phyloP scores from a whole-genome alignment of 2,329 filamentous ascomycete genomes.

The Aspergillus ibericus region DNA sequence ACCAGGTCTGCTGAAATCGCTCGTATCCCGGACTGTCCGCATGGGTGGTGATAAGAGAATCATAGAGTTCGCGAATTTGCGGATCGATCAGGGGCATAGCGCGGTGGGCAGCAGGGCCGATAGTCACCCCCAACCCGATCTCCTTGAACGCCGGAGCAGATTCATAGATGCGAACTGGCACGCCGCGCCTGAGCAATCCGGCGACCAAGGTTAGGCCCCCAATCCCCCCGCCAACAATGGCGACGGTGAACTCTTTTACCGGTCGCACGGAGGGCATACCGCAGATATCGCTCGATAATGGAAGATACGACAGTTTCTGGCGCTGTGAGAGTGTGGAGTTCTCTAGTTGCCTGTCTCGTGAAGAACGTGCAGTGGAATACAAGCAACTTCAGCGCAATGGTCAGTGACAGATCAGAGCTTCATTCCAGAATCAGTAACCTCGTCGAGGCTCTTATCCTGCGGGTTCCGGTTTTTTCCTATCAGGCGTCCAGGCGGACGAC shows the following conservation, averaged over 20 bases:
- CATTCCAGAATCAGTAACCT: too few relatives aligned
- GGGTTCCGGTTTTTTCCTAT: too few relatives aligned
- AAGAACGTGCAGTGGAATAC: too few relatives aligned
- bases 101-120: not conserved
- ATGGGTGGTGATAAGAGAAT: conserved; percentile 2
- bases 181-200: conserved; percentile 1
- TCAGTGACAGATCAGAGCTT: too few relatives aligned
- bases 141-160: not conserved
- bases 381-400: too few relatives aligned
- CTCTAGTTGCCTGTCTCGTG: too few relatives aligned
- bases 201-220: conserved; percentile 4
- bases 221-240: conserved; percentile 12
- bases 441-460: too few relatives aligned
- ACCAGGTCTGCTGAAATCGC: conserved; percentile 20
- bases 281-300: too few relatives aligned
- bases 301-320: too few relatives aligned
- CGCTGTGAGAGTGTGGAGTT: too few relatives aligned
- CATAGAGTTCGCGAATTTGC: not conserved
- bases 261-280: too few relatives aligned
- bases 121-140: conserved; percentile 4
- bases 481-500: too few relatives aligned
- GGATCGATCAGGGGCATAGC: conserved; percentile 5
- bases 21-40: conserved; percentile 13
- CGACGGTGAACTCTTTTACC: not conserved
- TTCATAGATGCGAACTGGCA: conserved; percentile 6